These are phyloP conservation scores for Aspergillus eucalypticola DNA, from an alignment of 2,329 filamentous ascomycete species.

Conservation along the genomic window DNA sequence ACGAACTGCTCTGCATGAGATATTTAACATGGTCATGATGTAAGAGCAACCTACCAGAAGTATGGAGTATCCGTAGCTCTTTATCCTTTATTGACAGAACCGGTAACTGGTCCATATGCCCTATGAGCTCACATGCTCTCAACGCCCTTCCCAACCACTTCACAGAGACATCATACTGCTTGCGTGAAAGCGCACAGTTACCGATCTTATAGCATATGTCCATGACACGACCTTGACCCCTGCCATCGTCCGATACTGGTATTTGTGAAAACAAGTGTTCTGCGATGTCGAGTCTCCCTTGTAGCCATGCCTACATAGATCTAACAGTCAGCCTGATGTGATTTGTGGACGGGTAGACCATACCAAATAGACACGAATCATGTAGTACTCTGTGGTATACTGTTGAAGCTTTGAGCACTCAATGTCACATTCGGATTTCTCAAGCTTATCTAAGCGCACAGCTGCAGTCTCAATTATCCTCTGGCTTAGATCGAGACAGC, in stretches of 20 bases:
- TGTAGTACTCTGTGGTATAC: conserved; percentile 60
- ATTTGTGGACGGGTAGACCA: conserved; percentile 24
- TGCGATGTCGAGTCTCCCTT: conserved; percentile 70
- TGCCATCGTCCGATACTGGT: conserved; percentile 34
- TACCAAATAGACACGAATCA: conserved; percentile 68
- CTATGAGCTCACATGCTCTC: conserved; percentile 52
- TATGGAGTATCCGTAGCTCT: conserved; percentile 66
- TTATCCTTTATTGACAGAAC: conserved; percentile 65
- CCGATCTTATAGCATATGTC: conserved; percentile 75
- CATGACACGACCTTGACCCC: conserved; percentile 58
- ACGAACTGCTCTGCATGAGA: conserved; percentile 28
- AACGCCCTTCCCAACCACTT: conserved; percentile 75
- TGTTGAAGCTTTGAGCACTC: conserved; percentile 15
- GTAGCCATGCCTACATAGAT: conserved; percentile 69
- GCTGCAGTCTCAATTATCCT: conserved; percentile 66
- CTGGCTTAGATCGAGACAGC: conserved; percentile 59
- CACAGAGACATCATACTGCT: conserved; percentile 57
- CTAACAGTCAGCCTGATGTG: conserved; percentile 4
- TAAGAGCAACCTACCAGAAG: conserved; percentile 51
- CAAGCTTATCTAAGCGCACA: conserved; percentile 50
- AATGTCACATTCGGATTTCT: conserved; percentile 12
- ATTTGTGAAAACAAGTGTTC: conserved; percentile 74
- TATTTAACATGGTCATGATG: conserved; percentile 5
- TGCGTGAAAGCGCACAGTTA: conserved; percentile 55
- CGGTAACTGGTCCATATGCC: conserved; percentile 56